Percentiles rank a stretch among this genome's conserved stretches.
Evolutionary conservation across 2,329 filamentous ascomycete species (phyloP).

Genomic region (Fusarium luffae): DNA sequence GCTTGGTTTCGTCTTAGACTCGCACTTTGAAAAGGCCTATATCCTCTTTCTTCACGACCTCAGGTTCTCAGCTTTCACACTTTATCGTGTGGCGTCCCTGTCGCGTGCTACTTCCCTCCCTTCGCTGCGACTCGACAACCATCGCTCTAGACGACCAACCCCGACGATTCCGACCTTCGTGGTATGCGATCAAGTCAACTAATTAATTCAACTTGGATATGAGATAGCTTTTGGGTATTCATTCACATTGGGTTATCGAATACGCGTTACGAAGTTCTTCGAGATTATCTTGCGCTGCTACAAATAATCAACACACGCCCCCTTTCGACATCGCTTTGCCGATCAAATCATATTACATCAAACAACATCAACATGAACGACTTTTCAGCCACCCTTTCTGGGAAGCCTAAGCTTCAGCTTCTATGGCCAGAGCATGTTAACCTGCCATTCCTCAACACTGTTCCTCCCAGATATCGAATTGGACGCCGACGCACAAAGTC

Average conservation of each 20-base stretch:
- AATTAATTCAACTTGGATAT: constrained; percentile 48
- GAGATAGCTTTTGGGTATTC: constrained; percentile 52
- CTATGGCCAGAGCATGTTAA: constrained; percentile 56
- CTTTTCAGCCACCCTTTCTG: constrained; percentile 51
- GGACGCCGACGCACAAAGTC: constrained; percentile 54
- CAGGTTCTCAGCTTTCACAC: constrained; percentile 29
- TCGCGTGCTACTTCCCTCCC: constrained; percentile 41
- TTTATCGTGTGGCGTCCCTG: constrained; percentile 40
- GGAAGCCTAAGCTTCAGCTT: constrained; percentile 56
- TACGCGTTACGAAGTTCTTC: constrained; percentile 32
- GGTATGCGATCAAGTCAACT: constrained; percentile 38
- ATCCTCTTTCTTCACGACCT: constrained; percentile 26
- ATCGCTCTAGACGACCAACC: constrained; percentile 38
- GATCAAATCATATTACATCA: constrained; percentile 14
- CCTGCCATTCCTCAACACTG: constrained; percentile 56
- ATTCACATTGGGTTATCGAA: constrained; percentile 46
- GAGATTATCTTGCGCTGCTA: constrained; percentile 12
- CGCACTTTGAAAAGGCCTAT: constrained; percentile 35
- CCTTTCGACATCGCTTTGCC: constrained; percentile 15
- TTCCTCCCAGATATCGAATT: constrained; percentile 54
- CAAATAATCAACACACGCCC: constrained; percentile 19
- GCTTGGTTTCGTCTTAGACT: constrained; percentile 38
- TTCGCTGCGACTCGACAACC: constrained; percentile 40
- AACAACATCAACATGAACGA: constrained; percentile 52
- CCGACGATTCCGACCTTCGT: constrained; percentile 33